Conservation (phyloP, 345 rosid genomes). For the Alliaria petiolata region DNA sequence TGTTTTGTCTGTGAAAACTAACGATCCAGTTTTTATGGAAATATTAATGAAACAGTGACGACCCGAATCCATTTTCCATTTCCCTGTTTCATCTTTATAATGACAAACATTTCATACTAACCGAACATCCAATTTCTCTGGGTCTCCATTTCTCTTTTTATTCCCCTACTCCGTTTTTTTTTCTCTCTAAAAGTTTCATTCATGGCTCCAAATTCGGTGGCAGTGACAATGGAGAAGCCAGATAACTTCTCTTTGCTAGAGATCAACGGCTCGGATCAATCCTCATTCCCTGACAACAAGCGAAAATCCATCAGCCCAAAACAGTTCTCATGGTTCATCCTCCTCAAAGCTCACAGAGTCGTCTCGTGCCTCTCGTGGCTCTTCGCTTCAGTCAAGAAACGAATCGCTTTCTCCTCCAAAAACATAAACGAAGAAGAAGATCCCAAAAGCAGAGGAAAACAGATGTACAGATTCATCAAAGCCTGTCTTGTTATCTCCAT, state of each 20-base stretch:
- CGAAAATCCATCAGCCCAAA: conserved; percentile 65
- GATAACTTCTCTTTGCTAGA: conserved; percentile 55
- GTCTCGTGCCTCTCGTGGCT: conserved; percentile 56
- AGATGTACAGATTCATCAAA: conserved; percentile 66
- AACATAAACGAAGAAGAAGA: conserved; percentile 49
- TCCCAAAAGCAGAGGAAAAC: conserved; percentile 56
- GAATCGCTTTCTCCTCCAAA: conserved; percentile 41
- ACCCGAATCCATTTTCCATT: background rate
- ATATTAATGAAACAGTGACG: conserved; percentile 30
- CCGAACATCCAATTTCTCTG: background rate
- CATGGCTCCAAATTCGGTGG: conserved; percentile 82
- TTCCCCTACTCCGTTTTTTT: background rate
- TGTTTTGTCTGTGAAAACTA: conserved; percentile 24
- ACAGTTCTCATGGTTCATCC: conserved; percentile 73
- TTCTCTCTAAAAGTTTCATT: background rate
- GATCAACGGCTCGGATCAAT: conserved; percentile 51
- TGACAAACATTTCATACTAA: conserved; percentile 19
- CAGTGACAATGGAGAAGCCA: conserved; percentile 80
- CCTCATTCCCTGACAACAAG: conserved; percentile 65
- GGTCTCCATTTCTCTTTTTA: background rate
- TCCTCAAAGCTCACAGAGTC: conserved; percentile 65
- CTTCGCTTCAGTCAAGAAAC: conserved; percentile 54
- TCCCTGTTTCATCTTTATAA: conserved; percentile 23
- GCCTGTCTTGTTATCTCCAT: conserved; percentile 60
- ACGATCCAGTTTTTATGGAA: conserved; percentile 32